phyloP scores from a whole-genome alignment of 176 grass and related monocot genomes.

The Melocanna baccifera region DNA sequence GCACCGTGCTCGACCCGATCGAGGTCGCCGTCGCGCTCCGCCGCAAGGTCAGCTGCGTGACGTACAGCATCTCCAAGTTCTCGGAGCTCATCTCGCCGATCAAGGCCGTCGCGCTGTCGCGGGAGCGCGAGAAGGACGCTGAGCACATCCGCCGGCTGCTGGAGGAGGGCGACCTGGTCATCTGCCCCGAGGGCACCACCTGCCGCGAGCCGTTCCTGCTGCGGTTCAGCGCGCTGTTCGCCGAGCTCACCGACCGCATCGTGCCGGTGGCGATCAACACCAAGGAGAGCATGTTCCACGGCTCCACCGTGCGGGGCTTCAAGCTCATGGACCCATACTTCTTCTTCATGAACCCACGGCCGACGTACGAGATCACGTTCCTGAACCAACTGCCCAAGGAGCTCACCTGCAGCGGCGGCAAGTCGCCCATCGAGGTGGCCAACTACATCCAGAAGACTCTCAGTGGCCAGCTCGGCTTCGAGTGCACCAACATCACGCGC shows the following conservation, averaged over 20 bases:
- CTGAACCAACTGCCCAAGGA: constrained; percentile 76
- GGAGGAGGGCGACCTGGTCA: constrained; percentile 88
- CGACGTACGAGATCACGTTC: constrained; percentile 92
- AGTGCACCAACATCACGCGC: constrained; percentile 86
- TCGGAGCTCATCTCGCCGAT: constrained; percentile 97
- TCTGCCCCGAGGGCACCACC: constrained; percentile 96
- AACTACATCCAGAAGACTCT: constrained; percentile 92
- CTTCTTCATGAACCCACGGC: constrained; percentile 96
- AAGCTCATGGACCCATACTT: constrained; percentile 94
- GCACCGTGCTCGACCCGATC: constrained; percentile 80
- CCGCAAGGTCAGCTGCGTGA: constrained; percentile 94
- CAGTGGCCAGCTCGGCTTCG: constrained; percentile 72
- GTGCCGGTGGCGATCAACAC: constrained; percentile 88
- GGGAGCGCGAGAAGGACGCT: constrained; percentile 83
- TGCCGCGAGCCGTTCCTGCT: constrained; percentile 92
- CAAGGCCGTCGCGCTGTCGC: constrained; percentile 70
- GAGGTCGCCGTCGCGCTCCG: constrained; percentile 74
- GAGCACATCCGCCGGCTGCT: constrained; percentile 77
- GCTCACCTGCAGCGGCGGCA: constrained; percentile 72
- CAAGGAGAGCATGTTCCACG: constrained; percentile 87
- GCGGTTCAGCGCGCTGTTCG: constrained; percentile 95
- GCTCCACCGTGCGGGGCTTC: constrained; percentile 72
- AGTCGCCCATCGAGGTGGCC: constrained; percentile 87
- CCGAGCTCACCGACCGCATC: constrained; percentile 94
- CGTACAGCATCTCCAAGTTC: constrained; percentile 97